A percentile compares a stretch with the other conserved stretches of the same genome.
Evolutionary conservation across 805 yeast genomes (phyloP).

Genomic region (Vanderwaltozyma verrucispora): DNA sequence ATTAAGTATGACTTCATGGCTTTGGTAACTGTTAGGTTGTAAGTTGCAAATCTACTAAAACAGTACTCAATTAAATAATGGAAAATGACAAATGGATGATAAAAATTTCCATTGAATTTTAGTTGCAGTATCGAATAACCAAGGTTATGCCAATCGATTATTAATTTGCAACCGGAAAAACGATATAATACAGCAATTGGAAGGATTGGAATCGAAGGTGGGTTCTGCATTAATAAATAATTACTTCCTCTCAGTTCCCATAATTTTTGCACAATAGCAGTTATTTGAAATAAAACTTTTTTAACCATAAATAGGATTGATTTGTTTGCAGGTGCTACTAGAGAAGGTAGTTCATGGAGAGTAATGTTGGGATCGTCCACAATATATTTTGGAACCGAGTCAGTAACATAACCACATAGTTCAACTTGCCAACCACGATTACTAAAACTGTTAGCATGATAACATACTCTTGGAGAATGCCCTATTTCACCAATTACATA

Average conservation of each 20-base stretch:
- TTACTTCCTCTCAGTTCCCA: slow-evolving; percentile 49
- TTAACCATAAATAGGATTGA: slow-evolving; percentile 13
- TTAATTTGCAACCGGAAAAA: slow-evolving; percentile 46
- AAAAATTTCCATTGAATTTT: slow-evolving; percentile 37
- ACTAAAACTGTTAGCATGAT: slow-evolving; percentile 78
- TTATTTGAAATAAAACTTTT: slow-evolving; percentile 53
- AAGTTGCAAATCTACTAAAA: slow-evolving; percentile 54
- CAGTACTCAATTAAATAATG: slow-evolving; percentile 52
- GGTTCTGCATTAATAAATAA: slow-evolving; percentile 74
- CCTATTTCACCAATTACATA: slow-evolving; percentile 90
- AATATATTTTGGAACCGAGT: slow-evolving; percentile 41
- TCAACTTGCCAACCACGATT: slow-evolving; percentile 61
- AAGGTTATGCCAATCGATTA: slow-evolving; percentile 95
- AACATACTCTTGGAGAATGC: slow-evolving; percentile 89
- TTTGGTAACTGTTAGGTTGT: slow-evolving; percentile 72
- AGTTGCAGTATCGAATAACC: slow-evolving; percentile 75
- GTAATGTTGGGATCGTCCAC: slow-evolving; percentile 41
- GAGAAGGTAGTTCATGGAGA: slow-evolving; percentile 31
- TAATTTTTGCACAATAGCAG: slow-evolving; percentile 37
- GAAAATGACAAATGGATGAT: slow-evolving; percentile 52
- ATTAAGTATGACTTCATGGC: slow-evolving; percentile 56
- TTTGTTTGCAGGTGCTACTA: background rate
- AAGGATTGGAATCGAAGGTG: slow-evolving; percentile 83
- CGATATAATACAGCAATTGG: slow-evolving; percentile 50
- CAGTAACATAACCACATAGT: slow-evolving; percentile 72